phyloP scores from a whole-genome alignment of 768 basidiomycete genomes.

The Leccinum broughii region DNA sequence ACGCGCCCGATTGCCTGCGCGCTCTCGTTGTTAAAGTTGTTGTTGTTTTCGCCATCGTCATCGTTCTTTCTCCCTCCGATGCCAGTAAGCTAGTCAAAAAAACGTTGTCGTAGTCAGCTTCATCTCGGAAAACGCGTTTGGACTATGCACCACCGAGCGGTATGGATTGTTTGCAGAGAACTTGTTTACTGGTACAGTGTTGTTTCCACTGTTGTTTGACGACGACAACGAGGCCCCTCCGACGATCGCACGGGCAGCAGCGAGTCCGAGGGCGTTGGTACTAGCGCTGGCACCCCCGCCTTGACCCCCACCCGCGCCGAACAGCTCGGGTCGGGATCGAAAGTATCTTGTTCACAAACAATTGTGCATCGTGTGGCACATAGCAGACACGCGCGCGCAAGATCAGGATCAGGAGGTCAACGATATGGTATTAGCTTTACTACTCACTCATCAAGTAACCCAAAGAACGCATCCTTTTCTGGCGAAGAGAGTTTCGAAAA shows the following conservation, averaged over 20 bases:
- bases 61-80: not conserved
- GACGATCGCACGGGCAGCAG: not conserved
- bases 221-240: too few relatives aligned
- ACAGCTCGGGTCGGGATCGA: constrained; percentile 66
- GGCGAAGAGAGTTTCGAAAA: constrained; percentile 63
- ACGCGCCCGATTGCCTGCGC: constrained; percentile 43
- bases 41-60: not conserved
- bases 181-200: constrained; percentile 4
- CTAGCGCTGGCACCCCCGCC: constrained; percentile 2
- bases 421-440: not conserved
- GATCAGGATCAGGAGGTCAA: not conserved
- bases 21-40: not conserved
- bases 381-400: not conserved
- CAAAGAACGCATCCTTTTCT: constrained; percentile 83
- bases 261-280: constrained; percentile 10
- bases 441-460: constrained; percentile 73
- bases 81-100: not conserved
- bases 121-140: too few relatives aligned
- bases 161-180: constrained; percentile 34
- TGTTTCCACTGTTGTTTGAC: too few relatives aligned
- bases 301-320: constrained; percentile 35
- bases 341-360: constrained; percentile 56
- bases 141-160: constrained; percentile 33
- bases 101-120: not conserved
- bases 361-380: not conserved